Percentiles rank a stretch among this genome's conserved stretches.
phyloP scores from a whole-genome alignment of 2,329 filamentous ascomycete genomes.

The Fusarium irregulare region DNA sequence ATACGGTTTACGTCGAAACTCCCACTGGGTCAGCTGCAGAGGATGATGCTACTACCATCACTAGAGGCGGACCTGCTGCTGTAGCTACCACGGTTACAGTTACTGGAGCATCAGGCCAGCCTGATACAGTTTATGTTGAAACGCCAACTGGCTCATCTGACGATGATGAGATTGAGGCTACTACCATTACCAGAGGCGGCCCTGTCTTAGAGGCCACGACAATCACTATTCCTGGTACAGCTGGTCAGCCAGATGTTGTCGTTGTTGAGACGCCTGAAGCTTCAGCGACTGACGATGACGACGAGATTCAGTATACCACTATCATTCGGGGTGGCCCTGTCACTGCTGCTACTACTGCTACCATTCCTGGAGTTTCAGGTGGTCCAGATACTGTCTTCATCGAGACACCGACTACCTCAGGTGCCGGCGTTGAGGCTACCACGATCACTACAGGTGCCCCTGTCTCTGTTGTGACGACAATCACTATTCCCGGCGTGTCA shows the following conservation, averaged over 20 bases:
- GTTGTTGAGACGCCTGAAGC: slow-evolving; percentile 1
- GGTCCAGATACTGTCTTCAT: slow-evolving; percentile 11
- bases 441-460: not conserved
- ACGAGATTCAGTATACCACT: not conserved
- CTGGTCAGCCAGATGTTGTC: slow-evolving; percentile 7
- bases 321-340: not conserved
- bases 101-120: no score
- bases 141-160: not conserved
- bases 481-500: not conserved
- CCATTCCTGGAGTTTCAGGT: not conserved
- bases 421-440: not conserved
- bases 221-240: not conserved
- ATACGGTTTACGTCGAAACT: not conserved
- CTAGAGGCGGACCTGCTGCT: not conserved
- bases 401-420: not conserved
- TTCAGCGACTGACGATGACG: not conserved
- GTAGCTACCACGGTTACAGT: no score
- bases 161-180: not conserved
- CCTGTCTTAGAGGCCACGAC: not conserved
- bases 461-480: not conserved
- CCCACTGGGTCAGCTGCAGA: not conserved
- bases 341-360: not conserved
- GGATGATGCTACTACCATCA: not conserved
- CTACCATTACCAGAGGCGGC: not conserved
- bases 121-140: not conserved